phyloP scores from a whole-genome alignment of 768 basidiomycete species.

The Hortiboletus flavorubellus region DNA sequence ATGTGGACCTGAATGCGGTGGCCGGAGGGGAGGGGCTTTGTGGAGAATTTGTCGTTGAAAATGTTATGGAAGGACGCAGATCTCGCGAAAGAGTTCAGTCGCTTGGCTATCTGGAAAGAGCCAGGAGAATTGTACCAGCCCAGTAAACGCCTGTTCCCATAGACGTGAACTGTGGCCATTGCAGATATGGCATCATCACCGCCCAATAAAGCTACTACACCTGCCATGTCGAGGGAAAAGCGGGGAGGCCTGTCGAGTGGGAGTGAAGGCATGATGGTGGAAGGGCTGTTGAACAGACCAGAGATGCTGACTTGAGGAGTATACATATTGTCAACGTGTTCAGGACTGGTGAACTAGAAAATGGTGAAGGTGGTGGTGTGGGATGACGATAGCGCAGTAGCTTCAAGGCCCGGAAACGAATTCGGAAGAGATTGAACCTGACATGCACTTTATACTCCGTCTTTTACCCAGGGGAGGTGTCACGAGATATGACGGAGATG shows the following conservation, averaged over 20 bases:
- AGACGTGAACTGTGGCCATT: constrained; percentile 29
- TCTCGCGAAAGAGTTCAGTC: constrained; percentile 18
- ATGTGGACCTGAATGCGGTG: neutral
- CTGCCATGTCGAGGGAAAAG: constrained; percentile 22
- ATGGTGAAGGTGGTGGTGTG: neutral
- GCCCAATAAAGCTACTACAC: constrained; percentile 26
- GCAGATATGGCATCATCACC: constrained; percentile 32
- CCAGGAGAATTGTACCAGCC: constrained; percentile 37
- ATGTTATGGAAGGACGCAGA: constrained; percentile 3
- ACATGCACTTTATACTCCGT: neutral
- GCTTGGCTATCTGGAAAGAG: constrained; percentile 25
- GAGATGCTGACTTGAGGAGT: neutral
- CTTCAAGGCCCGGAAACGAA: neutral
- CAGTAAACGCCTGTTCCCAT: constrained; percentile 23
- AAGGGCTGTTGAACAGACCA: neutral
- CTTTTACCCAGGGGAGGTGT: neutral
- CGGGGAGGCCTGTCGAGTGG: constrained; percentile 1
- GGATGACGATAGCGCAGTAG: neutral
- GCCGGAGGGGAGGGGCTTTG: constrained; percentile 8
- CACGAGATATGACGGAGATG: too few relatives aligned
- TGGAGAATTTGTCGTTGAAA: neutral
- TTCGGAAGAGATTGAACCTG: neutral
- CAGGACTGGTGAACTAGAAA: neutral
- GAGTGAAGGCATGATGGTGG: neutral
- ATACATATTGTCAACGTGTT: neutral